Evolutionary conservation across 352 stramenopile species (phyloP), one percentile per base, ranked within the genome.

Genomic region (Albugo laibachii): DNA sequence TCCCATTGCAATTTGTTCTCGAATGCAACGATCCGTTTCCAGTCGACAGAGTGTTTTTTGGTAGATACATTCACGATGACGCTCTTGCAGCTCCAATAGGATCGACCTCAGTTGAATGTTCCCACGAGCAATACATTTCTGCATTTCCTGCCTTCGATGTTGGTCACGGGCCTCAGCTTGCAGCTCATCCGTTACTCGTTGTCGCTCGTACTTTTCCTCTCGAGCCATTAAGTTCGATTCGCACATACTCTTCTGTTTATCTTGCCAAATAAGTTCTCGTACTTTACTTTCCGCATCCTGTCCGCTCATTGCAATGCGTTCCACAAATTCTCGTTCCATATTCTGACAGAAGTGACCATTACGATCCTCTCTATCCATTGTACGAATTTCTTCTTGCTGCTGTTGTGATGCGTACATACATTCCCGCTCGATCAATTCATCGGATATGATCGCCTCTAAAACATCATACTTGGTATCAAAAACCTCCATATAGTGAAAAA

Each of bases 181-280:
- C 44, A 57, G 48, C 5, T 46, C 48, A 11, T 65, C 44, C 18
- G 57, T 13, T 8, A 35, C 41, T 15, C 49, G n/a, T 18, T 42
- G 34, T 2, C 50, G 38, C 12, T 42, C 37, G 13, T 60, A 45
- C 16, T 56, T 12, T 38, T 54, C 24, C 12, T 69, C 61, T 10
- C 21, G 3, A 2, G 37, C 19, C 36, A 59, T 46, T 43, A 43
- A 53, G 24, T 31, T 31, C 24, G 24, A 31, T 31, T 31, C 24
- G 24, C 19, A 18, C 31, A 13, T 38, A 36, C 1, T 56, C n/a
- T 15, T 59, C 48, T 12, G 42, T 10, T 14, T 51, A 21, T 2
- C 48, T 41, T 8, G 38, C 19, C 19, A 10, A 10, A 10, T 21
- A 21, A 3, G 3, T 21, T 21, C 16, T 43, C 19, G 38, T 21